Evolutionary conservation across 768 basidiomycete species (phyloP).

Genomic region (Pholiota molesta): DNA sequence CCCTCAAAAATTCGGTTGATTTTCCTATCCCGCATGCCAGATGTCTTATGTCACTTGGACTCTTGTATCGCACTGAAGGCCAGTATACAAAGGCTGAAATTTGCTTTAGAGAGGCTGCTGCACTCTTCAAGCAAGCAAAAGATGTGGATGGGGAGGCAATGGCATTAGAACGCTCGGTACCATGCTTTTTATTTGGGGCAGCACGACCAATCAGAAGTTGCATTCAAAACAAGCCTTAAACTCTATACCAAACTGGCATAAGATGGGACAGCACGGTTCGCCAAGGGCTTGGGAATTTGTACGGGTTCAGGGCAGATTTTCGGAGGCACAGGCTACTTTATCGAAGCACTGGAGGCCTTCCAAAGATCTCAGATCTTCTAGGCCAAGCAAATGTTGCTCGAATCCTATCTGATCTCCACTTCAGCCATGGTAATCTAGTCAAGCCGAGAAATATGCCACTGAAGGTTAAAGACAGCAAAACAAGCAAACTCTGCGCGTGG

Average conservation of each 20-base stretch:
- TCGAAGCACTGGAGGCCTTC: neutral
- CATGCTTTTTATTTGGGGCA: neutral
- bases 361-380: neutral
- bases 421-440: neutral
- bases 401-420: neutral
- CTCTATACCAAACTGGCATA: neutral
- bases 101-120: neutral
- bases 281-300: neutral
- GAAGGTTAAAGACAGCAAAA: neutral
- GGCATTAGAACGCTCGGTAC: neutral
- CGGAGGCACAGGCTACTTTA: neutral
- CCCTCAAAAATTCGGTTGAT: neutral
- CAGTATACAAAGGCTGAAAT: neutral
- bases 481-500: neutral
- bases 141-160: neutral
- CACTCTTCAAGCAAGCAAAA: neutral
- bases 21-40: neutral
- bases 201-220: neutral
- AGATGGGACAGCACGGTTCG: neutral
- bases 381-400: neutral
- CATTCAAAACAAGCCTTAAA: neutral
- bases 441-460: neutral
- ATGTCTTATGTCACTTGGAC: neutral
- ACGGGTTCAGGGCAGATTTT: neutral
- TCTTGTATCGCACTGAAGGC: neutral